Evolutionary conservation across 306 rosid genomes (phyloP).

Genomic region (Vicia sativa): DNA sequence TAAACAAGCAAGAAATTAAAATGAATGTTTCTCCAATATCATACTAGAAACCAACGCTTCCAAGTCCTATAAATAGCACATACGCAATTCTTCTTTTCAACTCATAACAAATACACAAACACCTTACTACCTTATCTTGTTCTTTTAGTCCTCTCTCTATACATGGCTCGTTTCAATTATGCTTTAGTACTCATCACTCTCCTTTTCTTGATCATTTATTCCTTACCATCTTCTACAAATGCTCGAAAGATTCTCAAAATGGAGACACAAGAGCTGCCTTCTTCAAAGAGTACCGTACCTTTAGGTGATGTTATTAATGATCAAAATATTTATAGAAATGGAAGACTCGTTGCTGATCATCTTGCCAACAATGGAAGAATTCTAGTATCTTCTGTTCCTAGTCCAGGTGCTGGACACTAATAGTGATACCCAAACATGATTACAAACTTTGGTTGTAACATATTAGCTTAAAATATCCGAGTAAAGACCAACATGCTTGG

Average conservation of each 20-base stretch:
- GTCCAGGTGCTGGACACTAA: slow-evolving; percentile 39
- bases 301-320: not conserved
- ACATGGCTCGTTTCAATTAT: slow-evolving; percentile 41
- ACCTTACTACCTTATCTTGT: not conserved
- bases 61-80: slow-evolving; percentile 44
- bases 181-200: slow-evolving; percentile 37
- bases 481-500: too few relatives aligned
- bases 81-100: not conserved
- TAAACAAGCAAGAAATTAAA: too few relatives aligned
- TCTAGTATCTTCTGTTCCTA: slow-evolving; percentile 23
- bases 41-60: not conserved
- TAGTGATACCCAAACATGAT: not conserved
- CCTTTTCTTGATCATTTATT: slow-evolving; percentile 17
- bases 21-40: too few relatives aligned
- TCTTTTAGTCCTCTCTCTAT: slow-evolving; percentile 12
- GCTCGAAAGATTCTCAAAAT: slow-evolving; percentile 41
- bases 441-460: too few relatives aligned
- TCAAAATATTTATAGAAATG: slow-evolving; percentile 21
- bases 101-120: slow-evolving; percentile 29
- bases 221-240: slow-evolving; percentile 27
- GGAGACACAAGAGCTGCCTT: slow-evolving; percentile 15
- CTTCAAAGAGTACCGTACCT: not conserved
- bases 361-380: slow-evolving; percentile 10
- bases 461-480: too few relatives aligned
- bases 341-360: not conserved